phyloP scores from a whole-genome alignment of 768 basidiomycete genomes.

The Suillus subluteus region DNA sequence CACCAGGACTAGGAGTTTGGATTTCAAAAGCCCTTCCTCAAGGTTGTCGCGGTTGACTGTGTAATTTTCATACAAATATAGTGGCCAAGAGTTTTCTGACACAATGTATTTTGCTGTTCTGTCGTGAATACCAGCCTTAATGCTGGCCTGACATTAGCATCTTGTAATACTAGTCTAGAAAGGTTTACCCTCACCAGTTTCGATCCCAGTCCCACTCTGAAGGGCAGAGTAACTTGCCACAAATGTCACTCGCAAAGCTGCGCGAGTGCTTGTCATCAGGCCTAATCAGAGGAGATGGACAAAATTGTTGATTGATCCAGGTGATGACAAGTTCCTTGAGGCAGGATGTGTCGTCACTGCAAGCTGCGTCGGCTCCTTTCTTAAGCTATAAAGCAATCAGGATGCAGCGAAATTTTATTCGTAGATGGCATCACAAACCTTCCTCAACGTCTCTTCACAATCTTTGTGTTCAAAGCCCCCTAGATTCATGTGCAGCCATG shows the following conservation, averaged over 20 bases:
- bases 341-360: not conserved
- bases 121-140: slow-evolving; percentile 9
- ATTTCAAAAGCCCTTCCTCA: not conserved
- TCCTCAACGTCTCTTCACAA: no score
- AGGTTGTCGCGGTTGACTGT: not conserved
- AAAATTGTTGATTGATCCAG: not conserved
- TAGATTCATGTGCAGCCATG: no score
- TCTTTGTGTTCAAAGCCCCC: no score
- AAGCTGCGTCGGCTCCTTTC: not conserved
- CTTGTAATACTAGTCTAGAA: not conserved
- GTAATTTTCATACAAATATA: not conserved
- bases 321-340: not conserved
- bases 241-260: not conserved
- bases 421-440: no score
- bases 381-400: no score
- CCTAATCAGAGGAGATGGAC: not conserved
- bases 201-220: not conserved
- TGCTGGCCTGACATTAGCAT: not conserved
- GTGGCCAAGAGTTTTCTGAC: slow-evolving; percentile 19
- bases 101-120: slow-evolving; percentile 12
- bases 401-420: no score
- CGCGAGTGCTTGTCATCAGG: not conserved
- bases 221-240: slow-evolving; percentile 3
- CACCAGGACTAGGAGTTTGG: not conserved
- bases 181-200: not conserved